These are phyloP conservation scores for Pelargonium fulgidum DNA, from an alignment of 441 rosid genomes.

Conservation along the genomic window DNA sequence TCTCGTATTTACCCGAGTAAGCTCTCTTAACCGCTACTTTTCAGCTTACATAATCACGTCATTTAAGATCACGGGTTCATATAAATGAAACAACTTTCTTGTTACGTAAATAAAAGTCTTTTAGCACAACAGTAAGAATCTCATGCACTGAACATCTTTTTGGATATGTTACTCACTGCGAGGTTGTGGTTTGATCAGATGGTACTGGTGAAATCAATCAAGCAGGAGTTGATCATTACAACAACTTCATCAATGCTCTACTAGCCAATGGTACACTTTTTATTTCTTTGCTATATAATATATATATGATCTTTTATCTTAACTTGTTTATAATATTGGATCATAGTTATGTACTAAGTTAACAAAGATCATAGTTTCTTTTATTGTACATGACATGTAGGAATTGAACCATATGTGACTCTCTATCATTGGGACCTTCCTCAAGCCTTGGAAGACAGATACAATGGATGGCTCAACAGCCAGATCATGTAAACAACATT, in stretches of 20 bases:
- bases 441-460: slow-evolving; percentile 50
- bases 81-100: neutral
- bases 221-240: slow-evolving; percentile 64
- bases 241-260: slow-evolving; percentile 52
- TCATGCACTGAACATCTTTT: too few species aligned
- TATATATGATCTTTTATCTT: too few species aligned
- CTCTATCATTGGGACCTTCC: slow-evolving; percentile 82
- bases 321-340: too few species aligned
- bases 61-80: too few species aligned
- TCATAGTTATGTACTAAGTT: too few species aligned
- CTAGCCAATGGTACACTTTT: slow-evolving; percentile 45
- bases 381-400: slow-evolving; percentile 18
- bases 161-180: too few species aligned
- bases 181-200: slow-evolving; percentile 30
- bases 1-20: slow-evolving; percentile 61
- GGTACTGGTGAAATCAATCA: slow-evolving; percentile 72
- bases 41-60: too few species aligned
- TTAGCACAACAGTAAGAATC: too few species aligned
- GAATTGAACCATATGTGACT: slow-evolving; percentile 63
- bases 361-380: too few species aligned
- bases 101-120: neutral
- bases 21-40: slow-evolving; percentile 6
- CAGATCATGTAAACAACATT: slow-evolving; percentile 40
- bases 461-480: slow-evolving; percentile 57
- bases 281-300: too few species aligned